A percentile compares a stretch with the other conserved stretches of the same genome.
phyloP scores from a whole-genome alignment of 495 filamentous ascomycete genomes.

The Apiosordaria backusii region DNA sequence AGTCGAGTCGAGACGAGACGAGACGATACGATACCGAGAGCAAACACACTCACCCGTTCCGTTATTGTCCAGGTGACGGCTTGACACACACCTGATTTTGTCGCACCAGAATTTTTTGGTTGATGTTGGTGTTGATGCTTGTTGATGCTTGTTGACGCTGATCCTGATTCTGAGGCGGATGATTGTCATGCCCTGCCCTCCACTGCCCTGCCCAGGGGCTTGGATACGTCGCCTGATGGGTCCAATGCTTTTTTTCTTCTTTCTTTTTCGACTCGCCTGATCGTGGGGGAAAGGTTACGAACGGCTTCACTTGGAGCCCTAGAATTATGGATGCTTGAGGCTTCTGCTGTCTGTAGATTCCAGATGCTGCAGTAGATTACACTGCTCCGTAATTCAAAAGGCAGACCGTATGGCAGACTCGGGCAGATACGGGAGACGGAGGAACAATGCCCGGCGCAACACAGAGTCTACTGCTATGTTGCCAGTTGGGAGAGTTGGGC shows the following conservation, averaged over 20 bases:
- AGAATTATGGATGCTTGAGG: not conserved
- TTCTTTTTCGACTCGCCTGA: not conserved
- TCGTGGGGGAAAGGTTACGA: not conserved
- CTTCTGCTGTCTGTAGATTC: not conserved
- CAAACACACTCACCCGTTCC: constrained; percentile 7
- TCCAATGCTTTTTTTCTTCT: not conserved
- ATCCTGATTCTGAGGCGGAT: not conserved
- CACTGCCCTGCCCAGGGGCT: not conserved
- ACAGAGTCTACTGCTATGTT: not conserved
- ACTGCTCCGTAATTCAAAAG: no score
- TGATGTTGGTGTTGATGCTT: constrained; percentile 2
- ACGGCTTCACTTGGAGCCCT: not conserved
- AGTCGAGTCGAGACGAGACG: not conserved
- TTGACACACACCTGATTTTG: constrained; percentile 19
- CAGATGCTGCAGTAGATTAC: not conserved
- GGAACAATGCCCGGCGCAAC: not conserved
- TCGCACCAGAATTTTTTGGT: constrained; percentile 7
- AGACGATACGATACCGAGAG: not conserved
- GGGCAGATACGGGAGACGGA: constrained; percentile 1
- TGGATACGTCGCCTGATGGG: not conserved
- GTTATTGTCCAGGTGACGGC: constrained; percentile 27
- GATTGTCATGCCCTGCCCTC: not conserved
- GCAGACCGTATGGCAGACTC: not conserved
- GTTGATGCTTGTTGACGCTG: not conserved
- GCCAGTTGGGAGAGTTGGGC: constrained; percentile 5